Evolutionary conservation across 352 stramenopile genomes (phyloP), one percentile per base, ranked within the genome.

Genomic region (Globisporangium heterothallicum): DNA sequence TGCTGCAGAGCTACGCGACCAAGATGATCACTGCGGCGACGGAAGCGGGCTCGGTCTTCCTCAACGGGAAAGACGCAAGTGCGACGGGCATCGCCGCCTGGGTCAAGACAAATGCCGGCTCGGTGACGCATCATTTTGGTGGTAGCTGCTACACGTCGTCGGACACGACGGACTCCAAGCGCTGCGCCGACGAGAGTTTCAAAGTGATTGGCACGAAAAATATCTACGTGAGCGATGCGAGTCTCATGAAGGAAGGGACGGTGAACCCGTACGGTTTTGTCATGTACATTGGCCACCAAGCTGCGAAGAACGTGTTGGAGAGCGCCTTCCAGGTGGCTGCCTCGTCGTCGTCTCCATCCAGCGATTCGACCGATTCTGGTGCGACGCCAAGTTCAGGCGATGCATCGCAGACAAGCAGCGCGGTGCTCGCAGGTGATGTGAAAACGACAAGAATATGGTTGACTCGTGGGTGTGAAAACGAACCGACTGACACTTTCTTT

Each of bases 251-350:
- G 48, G 44, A 61, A 26, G 62, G 62, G 21, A 70, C 62, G 0
- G 58, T 67, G 16, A 70, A 70, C 42, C 62, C 62, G 34, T 67
- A 64, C 34, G 62, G 58, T 19, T 70, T 70, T 44, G 51, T 70
- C 21, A 70, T 70, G 62, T 63, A 70, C 35, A 56, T 65, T 32
- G 62, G 62, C 13, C 35, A 59, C 29, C 68, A 78, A 45, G 63
- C 66, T 9, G 60, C 64, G 13, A 59, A 64, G 36, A 72, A 75
- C 9, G 63, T 75, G n/a, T 57, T 72, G 0, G 34, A 62, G 18
- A 7, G 48, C 5, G 56, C 66, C n/a, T 75, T 75, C 26, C 36
- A 53, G 21, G n/a, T 64, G 42, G 52, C 32, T 6, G 10, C 14
- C 10, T 10, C 4, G 12, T 6, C 0, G 3, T 5, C 49, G 22